phyloP scores from a whole-genome alignment of 1,284 basidiomycete genomes.

The Macrocystidia cucumis region DNA sequence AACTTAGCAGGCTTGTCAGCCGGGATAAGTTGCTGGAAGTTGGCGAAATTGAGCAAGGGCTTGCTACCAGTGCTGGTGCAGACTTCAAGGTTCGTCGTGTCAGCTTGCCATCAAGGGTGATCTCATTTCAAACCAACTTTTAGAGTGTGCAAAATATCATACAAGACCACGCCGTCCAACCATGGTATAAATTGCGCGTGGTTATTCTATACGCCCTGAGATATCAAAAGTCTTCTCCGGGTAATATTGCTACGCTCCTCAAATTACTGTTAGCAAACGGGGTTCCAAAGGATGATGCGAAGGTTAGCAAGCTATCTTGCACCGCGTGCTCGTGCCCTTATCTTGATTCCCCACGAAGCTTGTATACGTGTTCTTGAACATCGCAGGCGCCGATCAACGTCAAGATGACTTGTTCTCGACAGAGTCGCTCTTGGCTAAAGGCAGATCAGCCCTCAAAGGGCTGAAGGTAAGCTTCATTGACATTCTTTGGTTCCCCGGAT shows the following conservation, averaged over 20 bases:
- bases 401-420: slow-evolving; percentile 98
- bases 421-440: slow-evolving; percentile 91
- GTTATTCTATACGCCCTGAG: slow-evolving; percentile 94
- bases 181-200: slow-evolving; percentile 83
- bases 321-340: too few species aligned
- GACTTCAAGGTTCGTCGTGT: slow-evolving; percentile 78
- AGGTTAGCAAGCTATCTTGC: slow-evolving; percentile 31
- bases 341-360: slow-evolving; percentile 41
- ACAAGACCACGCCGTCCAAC: slow-evolving; percentile 56
- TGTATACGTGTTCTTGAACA: slow-evolving; percentile 90
- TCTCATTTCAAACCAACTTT: background rate
- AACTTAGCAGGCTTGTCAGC: slow-evolving; percentile 87
- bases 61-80: slow-evolving; percentile 86
- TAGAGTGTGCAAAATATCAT: slow-evolving; percentile 78
- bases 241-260: slow-evolving; percentile 80
- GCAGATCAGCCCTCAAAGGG: slow-evolving; percentile 92
- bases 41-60: slow-evolving; percentile 93
- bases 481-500: background rate
- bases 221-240: slow-evolving; percentile 89
- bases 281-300: slow-evolving; percentile 78
- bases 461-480: slow-evolving; percentile 57
- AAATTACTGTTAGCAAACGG: slow-evolving; percentile 79
- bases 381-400: slow-evolving; percentile 92
- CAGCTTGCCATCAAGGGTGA: background rate
- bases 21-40: slow-evolving; percentile 83